These are phyloP conservation scores for Nicotiana noctiflora DNA, from an alignment of 257 asterid genomes.

Conservation along the genomic window DNA sequence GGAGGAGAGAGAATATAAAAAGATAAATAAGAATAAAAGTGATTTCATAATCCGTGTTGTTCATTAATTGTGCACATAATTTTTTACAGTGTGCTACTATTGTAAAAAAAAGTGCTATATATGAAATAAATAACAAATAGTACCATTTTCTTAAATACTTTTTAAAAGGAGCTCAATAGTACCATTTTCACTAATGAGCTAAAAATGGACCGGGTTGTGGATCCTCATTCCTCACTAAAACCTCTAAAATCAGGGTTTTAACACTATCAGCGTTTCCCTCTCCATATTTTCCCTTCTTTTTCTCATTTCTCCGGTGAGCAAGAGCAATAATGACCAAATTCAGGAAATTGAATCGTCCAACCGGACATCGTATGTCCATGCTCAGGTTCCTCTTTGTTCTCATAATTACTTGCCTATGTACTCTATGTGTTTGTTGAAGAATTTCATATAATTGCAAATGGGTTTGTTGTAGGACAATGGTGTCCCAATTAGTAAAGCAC, in stretches of 20 bases:
- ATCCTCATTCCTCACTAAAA: not conserved
- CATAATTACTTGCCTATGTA: not conserved
- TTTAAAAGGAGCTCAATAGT: too few species aligned
- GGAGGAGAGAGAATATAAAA: too few species aligned
- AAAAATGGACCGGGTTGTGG: not conserved
- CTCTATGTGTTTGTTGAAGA: not conserved
- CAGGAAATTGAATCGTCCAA: conserved; percentile 80
- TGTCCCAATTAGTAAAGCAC: conserved; percentile 86
- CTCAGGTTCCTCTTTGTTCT: conserved; percentile 41
- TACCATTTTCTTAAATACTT: too few species aligned
- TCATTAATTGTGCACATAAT: too few species aligned
- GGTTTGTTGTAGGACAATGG: conserved; percentile 66
- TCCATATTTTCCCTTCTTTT: not conserved
- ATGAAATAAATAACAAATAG: too few species aligned
- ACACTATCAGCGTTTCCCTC: not conserved
- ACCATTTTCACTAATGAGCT: not conserved
- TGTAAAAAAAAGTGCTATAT: too few species aligned
- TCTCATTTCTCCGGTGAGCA: not conserved
- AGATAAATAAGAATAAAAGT: too few species aligned
- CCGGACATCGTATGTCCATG: conserved; percentile 89
- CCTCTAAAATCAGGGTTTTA: conserved; percentile 9
- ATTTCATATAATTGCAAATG: not conserved
- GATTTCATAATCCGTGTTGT: too few species aligned
- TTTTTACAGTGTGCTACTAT: too few species aligned
- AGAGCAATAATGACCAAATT: conserved; percentile 56